Conservation (phyloP, 139 green algal genomes). For the Zygnema cylindricum region DNA sequence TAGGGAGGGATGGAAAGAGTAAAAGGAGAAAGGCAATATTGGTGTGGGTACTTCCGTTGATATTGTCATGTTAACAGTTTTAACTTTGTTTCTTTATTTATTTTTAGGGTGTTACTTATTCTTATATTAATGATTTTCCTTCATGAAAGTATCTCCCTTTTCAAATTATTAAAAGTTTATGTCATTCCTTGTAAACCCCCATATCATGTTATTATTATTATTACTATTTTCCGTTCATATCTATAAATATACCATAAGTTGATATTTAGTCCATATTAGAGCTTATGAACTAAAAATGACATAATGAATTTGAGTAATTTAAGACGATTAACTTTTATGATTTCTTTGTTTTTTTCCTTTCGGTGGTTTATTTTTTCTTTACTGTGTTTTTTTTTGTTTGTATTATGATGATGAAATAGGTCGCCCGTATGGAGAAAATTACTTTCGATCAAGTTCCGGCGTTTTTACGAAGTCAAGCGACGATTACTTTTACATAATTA, state of each 20-base stretch:
- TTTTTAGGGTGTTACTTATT: too few species aligned
- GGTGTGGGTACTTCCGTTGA: not conserved
- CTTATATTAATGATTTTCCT: too few species aligned
- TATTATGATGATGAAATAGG: not conserved
- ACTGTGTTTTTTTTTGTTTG: not conserved
- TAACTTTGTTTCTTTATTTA: too few species aligned
- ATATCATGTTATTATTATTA: too few species aligned
- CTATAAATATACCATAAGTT: too few species aligned
- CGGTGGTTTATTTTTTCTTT: not conserved
- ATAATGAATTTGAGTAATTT: too few species aligned
- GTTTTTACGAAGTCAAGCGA: conserved; percentile 45
- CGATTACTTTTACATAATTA: conserved; percentile 50
- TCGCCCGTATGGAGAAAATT: conserved; percentile 52
- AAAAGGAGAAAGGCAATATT: not conserved
- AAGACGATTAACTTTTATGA: conserved; percentile 1
- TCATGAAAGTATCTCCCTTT: too few species aligned
- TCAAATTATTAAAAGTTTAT: too few species aligned
- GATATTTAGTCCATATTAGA: too few species aligned
- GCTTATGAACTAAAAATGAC: too few species aligned
- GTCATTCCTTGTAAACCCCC: too few species aligned
- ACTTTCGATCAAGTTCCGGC: conserved; percentile 45
- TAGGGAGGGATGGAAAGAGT: not conserved
- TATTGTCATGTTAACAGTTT: not conserved
- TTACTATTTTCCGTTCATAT: too few species aligned
- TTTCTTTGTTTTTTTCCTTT: not conserved